A percentile compares a stretch with the other conserved stretches of the same genome.
Conservation (phyloP, 768 basidiomycete species). For the Tephrocybe sp. region DNA sequence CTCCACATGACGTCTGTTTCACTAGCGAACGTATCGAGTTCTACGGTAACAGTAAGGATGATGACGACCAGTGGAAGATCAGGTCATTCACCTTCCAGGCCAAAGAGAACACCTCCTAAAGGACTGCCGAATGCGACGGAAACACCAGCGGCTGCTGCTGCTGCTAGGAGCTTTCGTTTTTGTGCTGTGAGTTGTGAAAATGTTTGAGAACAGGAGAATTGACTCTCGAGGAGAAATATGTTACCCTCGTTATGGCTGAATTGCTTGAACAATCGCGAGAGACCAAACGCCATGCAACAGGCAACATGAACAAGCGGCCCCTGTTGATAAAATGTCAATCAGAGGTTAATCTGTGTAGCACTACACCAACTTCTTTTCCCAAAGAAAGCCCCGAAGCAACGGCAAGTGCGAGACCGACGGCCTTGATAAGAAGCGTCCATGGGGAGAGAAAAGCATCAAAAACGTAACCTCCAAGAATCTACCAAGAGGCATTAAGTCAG, state of each 20-base stretch:
- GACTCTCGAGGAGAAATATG: constrained; percentile 6
- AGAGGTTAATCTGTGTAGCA: not conserved
- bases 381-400: constrained; percentile 84
- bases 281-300: constrained; percentile 74
- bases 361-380: constrained; percentile 66
- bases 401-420: constrained; percentile 75
- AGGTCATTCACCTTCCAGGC: constrained; percentile 67
- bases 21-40: constrained; percentile 65
- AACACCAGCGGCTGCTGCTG: constrained; percentile 83
- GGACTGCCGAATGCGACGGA: constrained; percentile 89
- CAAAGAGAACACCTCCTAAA: constrained; percentile 82
- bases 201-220: not conserved
- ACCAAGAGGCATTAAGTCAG: not conserved
- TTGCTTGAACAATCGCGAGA: constrained; percentile 64
- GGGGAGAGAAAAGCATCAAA: constrained; percentile 83
- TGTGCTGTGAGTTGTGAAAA: constrained; percentile 44
- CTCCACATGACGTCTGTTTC: constrained; percentile 80
- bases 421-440: constrained; percentile 85
- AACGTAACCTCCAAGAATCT: constrained; percentile 84
- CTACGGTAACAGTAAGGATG: constrained; percentile 24
- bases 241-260: constrained; percentile 77
- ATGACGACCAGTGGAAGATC: too few relatives aligned
- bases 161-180: constrained; percentile 77
- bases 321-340: constrained; percentile 28
- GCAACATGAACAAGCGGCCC: constrained; percentile 86